Base-by-base conservation (phyloP, 441 rosid genomes). In the Syzygium syzygioides region DNA sequence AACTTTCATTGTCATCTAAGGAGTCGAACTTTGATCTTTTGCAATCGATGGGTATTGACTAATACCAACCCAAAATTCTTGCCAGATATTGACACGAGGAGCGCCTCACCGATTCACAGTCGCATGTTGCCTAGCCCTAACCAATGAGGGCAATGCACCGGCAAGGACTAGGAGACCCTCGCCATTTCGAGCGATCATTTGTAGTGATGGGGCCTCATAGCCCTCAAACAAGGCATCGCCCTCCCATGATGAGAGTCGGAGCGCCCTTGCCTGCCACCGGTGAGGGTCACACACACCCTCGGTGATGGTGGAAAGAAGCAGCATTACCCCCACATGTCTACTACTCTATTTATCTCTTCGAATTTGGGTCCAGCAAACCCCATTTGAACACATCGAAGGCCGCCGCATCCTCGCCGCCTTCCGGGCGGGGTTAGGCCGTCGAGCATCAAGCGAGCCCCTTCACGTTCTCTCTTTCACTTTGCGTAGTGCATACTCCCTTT, bases 91-190 rank as follows among this genome's bases (percentile, higher is more conserved):
- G 0, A 68, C 4, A 2, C 20, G 23, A 5, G 1, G 9, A 66
- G 19, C 45, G 18, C 14, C 7, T 18, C 45, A 66, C 18, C 7
- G 0, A 8, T 18, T 66, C 1, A 0, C 2, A 32, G 1, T 1
- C 0, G 0, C 18, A 7, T 9, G 7, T 34, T 4, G 25, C 37
- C 45, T 9, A 34, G 12, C 7, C 14, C 26, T 68, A 17, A 68
- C 4, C 0, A 1, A 0, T 1, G 26, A 34, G 26, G 14, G 2
- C 11, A 14, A 2, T 0, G 26, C 14, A 7, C 45, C 0, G 2
- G 0, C 26, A 9, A 68, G 13, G 26, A 2, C 0, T 7, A 0
- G 34, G 37, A 34, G 13, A 32, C 25, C 26, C 79, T 68, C 2
- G 0, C 2, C 13, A 1, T 19, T 34, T 68, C 14, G 4, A 34